Percentiles rank a stretch among this genome's conserved stretches.
These are phyloP conservation scores for Primulina tabacum DNA, from an alignment of 257 asterid genomes.

Conservation along the genomic window DNA sequence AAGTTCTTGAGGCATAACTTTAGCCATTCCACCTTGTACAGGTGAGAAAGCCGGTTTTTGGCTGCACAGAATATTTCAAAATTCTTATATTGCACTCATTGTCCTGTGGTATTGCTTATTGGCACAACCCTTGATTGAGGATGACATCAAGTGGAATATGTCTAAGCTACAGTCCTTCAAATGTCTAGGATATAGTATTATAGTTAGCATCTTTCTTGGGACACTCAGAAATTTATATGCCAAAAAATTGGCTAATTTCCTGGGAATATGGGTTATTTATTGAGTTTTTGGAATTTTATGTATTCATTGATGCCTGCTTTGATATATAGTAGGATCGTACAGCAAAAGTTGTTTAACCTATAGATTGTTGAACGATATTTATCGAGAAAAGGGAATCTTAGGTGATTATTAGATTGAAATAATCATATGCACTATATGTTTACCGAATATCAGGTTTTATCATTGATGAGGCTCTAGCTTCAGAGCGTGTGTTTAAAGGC, in stretches of 20 bases:
- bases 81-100: background rate
- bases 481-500: background rate
- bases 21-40: slow-evolving; percentile 75
- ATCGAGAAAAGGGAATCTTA: background rate
- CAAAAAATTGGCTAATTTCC: background rate
- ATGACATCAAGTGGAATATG: background rate
- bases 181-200: background rate
- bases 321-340: background rate
- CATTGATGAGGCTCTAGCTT: background rate
- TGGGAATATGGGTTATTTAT: background rate
- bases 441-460: background rate
- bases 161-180: background rate
- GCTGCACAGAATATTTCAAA: slow-evolving; percentile 6
- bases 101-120: background rate
- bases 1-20: slow-evolving; percentile 87
- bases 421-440: background rate
- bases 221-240: slow-evolving; percentile 1
- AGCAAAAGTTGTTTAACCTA: background rate
- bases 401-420: background rate
- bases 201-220: slow-evolving; percentile 1
- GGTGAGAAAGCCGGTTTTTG: slow-evolving; percentile 39
- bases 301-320: background rate
- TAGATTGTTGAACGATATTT: background rate
- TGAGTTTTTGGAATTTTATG: background rate
- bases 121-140: slow-evolving; percentile 5